phyloP scores from a whole-genome alignment of 2,329 filamentous ascomycete genomes.

The Ophiostoma australiae region DNA sequence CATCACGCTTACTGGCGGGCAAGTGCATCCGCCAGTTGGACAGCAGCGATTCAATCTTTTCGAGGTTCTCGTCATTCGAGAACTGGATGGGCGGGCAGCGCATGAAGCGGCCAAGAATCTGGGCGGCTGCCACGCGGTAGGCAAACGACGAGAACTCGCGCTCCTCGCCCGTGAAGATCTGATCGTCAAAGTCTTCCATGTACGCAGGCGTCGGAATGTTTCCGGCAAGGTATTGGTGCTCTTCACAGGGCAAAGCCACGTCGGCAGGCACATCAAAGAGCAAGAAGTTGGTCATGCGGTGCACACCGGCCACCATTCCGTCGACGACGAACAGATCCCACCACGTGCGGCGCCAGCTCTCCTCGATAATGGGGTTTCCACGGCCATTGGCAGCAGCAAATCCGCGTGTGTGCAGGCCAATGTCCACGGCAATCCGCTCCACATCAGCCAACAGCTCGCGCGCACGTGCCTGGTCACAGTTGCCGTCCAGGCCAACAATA shows the following conservation, averaged over 20 bases:
- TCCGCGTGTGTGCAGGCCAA: constrained; percentile 66
- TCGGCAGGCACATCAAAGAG: constrained; percentile 62
- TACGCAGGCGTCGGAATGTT: constrained; percentile 55
- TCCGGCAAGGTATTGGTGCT: constrained; percentile 63
- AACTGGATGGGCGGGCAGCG: constrained; percentile 48
- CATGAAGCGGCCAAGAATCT: constrained; percentile 74
- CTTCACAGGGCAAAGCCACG: constrained; percentile 75
- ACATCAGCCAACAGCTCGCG: constrained; percentile 62
- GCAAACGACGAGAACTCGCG: constrained; percentile 76
- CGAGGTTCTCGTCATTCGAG: constrained; percentile 50
- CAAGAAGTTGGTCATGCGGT: constrained; percentile 64
- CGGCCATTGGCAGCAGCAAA: constrained; percentile 62
- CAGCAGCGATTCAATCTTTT: constrained; percentile 48
- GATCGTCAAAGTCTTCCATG: constrained; percentile 70
- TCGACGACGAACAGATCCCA: constrained; percentile 81
- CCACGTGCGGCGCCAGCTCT: constrained; percentile 85
- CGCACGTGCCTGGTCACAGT: constrained; percentile 64
- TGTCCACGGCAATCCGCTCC: constrained; percentile 66
- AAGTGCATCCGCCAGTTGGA: constrained; percentile 77
- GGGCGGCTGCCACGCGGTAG: constrained; percentile 75
- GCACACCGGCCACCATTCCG: constrained; percentile 77
- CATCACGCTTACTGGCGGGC: constrained; percentile 64
- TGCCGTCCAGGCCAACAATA: constrained; percentile 72
- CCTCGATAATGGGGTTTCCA: constrained; percentile 65
- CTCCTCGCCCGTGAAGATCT: constrained; percentile 65